phyloP scores from a whole-genome alignment of 345 rosid species.

The Populus deltoides region DNA sequence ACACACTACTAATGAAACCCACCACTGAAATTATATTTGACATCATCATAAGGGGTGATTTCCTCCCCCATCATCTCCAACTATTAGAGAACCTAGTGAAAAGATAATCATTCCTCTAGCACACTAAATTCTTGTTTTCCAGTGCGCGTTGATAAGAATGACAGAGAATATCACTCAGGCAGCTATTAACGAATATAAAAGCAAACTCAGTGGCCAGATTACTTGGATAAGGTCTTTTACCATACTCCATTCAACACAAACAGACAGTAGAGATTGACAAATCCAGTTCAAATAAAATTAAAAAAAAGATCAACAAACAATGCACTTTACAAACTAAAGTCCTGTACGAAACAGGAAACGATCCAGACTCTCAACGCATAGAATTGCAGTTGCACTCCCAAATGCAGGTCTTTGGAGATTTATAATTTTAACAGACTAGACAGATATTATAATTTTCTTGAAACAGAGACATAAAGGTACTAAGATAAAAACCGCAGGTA shows the following conservation, averaged over 20 bases:
- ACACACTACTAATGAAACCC: neutral
- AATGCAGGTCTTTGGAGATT: constrained; percentile 25
- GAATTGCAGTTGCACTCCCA: constrained; percentile 16
- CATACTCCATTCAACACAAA: constrained; percentile 11
- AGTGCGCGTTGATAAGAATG: neutral
- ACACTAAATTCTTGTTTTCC: too few species aligned
- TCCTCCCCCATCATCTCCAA: neutral
- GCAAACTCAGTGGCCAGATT: constrained; percentile 10
- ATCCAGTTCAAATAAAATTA: too few species aligned
- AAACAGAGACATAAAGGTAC: constrained; percentile 4
- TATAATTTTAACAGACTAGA: constrained; percentile 16
- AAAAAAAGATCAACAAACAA: constrained; percentile 20
- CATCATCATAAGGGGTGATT: too few species aligned
- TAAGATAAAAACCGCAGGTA: constrained; percentile 19
- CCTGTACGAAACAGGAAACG: constrained; percentile 27
- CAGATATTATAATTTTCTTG: constrained; percentile 18
- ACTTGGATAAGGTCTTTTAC: constrained; percentile 13
- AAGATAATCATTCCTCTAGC: neutral
- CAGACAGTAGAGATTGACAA: constrained; percentile 10
- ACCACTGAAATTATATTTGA: too few species aligned
- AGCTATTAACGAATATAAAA: neutral
- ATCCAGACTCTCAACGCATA: constrained; percentile 17
- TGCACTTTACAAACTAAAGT: constrained; percentile 41
- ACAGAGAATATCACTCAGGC: neutral
- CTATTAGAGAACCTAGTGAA: neutral